Evolutionary conservation across 768 basidiomycete genomes (phyloP).

Genomic region (Candolleomyces aberdarensis): DNA sequence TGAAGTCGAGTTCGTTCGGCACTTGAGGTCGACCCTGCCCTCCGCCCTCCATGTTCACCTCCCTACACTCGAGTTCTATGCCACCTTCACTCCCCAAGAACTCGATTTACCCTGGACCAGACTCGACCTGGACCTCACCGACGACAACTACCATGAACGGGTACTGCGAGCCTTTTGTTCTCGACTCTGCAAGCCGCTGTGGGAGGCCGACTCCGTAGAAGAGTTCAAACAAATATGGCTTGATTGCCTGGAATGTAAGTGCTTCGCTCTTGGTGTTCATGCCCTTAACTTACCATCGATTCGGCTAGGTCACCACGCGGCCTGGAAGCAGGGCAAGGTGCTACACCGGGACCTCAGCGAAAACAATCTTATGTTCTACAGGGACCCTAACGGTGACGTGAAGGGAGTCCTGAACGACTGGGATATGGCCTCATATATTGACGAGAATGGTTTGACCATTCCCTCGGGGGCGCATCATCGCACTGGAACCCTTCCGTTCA

Average conservation of each 20-base stretch:
- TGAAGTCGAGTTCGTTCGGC: not conserved
- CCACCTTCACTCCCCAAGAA: not conserved
- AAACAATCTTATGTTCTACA: conserved; percentile 25
- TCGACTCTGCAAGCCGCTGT: conserved; percentile 18
- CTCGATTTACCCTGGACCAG: conserved; percentile 10
- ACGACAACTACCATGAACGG: not conserved
- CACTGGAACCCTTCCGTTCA: conserved; percentile 27
- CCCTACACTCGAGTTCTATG: not conserved
- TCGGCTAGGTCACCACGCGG: conserved; percentile 21
- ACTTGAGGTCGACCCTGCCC: not conserved
- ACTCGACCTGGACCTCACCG: not conserved
- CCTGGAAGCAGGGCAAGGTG: conserved; percentile 16
- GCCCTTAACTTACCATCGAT: too few relatives aligned
- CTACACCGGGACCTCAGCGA: conserved; percentile 31
- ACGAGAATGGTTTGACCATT: conserved; percentile 2
- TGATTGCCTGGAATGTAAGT: conserved; percentile 30
- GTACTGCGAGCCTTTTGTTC: conserved; percentile 16
- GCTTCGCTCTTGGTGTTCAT: not conserved
- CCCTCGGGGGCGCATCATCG: conserved; percentile 16
- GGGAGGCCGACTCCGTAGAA: conserved; percentile 16
- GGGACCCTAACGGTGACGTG: not conserved
- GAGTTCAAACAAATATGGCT: conserved; percentile 25
- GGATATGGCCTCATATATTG: conserved; percentile 19
- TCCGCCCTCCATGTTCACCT: not conserved
- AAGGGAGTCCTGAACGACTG: conserved; percentile 26